Evolutionary conservation across 495 filamentous ascomycete genomes (phyloP), one percentile per base, ranked within the genome.

Genomic region (Cercophora samala): DNA sequence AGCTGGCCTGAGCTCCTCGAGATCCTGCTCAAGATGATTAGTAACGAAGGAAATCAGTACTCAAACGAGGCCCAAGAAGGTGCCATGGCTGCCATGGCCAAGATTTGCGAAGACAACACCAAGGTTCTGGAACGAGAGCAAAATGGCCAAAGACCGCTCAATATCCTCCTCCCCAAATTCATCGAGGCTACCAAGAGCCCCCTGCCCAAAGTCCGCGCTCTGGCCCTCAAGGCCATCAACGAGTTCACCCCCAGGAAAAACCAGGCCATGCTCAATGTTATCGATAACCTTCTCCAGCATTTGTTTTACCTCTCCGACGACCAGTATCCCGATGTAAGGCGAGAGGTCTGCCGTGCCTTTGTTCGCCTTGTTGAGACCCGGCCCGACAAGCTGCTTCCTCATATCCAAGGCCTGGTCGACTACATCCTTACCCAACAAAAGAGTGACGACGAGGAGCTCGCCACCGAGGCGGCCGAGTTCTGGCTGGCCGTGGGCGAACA

Each of bases 51-150:
- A 17, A 90, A 92, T 3, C 85, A 89, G 67, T 80, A 87, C 17
- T 79, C 91, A 2, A 76, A 83, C 42, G 84, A 89, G 67, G 87
- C 89, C 11, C 94, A 97, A 72, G 96, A 99, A 75, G 94, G 93
- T 67, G 93, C 93, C 60, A 97, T 97, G 91, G 87, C 89, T 24
- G 93, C 95, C 15, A 82, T 99, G 74, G 81, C 89, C 69, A 98
- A 97, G 81, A 91, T 98, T 69, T 99, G 96, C 78, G 93, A 98
- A 77, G 95, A 99, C 78, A 97, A 94, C 78, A 90, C 88, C 75
- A 90, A 90, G 71, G 82, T 91, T 65, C 80, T 99, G 64, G 93
- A 97, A 77, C 85, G 88, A 69, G 92, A 96, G 54, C 91, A 96
- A 72, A 83, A 91, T 66, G 92, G 93, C 62, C 88, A 96, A 75